Conservation (phyloP, 331 rosid genomes). For the Rosa hybrid region DNA sequence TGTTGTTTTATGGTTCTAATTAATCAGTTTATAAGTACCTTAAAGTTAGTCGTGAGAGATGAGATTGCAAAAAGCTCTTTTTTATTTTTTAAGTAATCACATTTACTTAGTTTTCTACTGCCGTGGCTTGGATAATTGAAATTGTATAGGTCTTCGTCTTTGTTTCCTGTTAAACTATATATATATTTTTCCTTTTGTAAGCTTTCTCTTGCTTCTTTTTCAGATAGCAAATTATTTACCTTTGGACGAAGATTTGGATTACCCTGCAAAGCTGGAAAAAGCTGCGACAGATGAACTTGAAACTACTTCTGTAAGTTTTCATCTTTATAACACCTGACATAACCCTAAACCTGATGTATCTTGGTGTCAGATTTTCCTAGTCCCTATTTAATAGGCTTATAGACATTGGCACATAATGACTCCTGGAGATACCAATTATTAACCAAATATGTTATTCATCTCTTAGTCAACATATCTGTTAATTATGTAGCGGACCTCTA, state of each 20-base stretch:
- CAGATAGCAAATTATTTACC: slow-evolving; percentile 94
- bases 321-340: not conserved
- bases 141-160: not conserved
- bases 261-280: slow-evolving; percentile 91
- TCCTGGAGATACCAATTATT: not conserved
- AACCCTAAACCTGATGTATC: not conserved
- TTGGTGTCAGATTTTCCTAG: not conserved
- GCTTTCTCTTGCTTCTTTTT: slow-evolving; percentile 16
- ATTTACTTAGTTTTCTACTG: not conserved
- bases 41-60: not conserved
- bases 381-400: not conserved
- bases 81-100: not conserved
- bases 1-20: not conserved
- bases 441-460: not conserved
- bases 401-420: not conserved
- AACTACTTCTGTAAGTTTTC: slow-evolving; percentile 56
- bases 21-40: not conserved
- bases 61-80: too few relatives aligned
- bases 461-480: not conserved
- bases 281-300: slow-evolving; percentile 56
- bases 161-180: slow-evolving; percentile 1
- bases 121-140: not conserved
- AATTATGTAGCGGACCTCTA: slow-evolving; percentile 3
- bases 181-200: not conserved
- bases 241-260: slow-evolving; percentile 83